phyloP scores from a whole-genome alignment of 768 basidiomycete genomes.

The Rubroboletus pulcherrimus region DNA sequence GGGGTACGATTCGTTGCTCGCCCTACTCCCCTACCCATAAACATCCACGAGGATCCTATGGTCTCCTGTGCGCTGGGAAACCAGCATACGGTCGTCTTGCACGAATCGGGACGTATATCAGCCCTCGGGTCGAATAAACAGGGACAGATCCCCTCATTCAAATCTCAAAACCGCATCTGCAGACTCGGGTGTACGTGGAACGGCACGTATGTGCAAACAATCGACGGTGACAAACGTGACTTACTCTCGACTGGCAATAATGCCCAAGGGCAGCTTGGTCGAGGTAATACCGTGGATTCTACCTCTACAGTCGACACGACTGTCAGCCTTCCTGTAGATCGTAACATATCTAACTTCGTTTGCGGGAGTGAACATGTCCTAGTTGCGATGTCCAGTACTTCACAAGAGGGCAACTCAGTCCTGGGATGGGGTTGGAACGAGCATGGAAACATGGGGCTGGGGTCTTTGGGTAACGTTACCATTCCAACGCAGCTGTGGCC shows the following conservation, averaged over 20 bases:
- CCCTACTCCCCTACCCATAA: slow-evolving; percentile 35
- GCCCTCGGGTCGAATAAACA: slow-evolving; percentile 72
- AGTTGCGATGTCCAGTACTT: slow-evolving; percentile 21
- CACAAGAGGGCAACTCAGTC: slow-evolving; percentile 36
- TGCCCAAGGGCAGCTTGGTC: slow-evolving; percentile 65
- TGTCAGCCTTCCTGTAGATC: slow-evolving; percentile 27
- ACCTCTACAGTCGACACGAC: background rate
- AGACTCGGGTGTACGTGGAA: slow-evolving; percentile 73
- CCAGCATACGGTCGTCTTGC: slow-evolving; percentile 48
- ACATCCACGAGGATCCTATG: slow-evolving; percentile 29
- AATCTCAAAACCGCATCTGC: slow-evolving; percentile 22
- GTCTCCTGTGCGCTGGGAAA: slow-evolving; percentile 43
- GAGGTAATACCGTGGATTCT: slow-evolving; percentile 12
- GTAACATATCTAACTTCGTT: slow-evolving; percentile 37
- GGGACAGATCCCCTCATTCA: slow-evolving; percentile 51
- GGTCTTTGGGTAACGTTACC: slow-evolving; percentile 50
- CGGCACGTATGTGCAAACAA: slow-evolving; percentile 54
- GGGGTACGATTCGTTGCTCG: slow-evolving; percentile 7
- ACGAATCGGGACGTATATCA: slow-evolving; percentile 43
- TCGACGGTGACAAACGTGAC: slow-evolving; percentile 18
- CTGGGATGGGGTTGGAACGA: slow-evolving; percentile 99
- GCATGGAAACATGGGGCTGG: slow-evolving; percentile 86
- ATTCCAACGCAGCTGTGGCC: slow-evolving; percentile 57
- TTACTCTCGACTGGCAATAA: slow-evolving; percentile 53
- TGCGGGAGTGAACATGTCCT: slow-evolving; percentile 90